Percentiles rank a stretch among this genome's conserved stretches.
These are phyloP conservation scores for Monocercomonoides exilis DNA, from an alignment of 78 protist genomes.

Conservation along the genomic window DNA sequence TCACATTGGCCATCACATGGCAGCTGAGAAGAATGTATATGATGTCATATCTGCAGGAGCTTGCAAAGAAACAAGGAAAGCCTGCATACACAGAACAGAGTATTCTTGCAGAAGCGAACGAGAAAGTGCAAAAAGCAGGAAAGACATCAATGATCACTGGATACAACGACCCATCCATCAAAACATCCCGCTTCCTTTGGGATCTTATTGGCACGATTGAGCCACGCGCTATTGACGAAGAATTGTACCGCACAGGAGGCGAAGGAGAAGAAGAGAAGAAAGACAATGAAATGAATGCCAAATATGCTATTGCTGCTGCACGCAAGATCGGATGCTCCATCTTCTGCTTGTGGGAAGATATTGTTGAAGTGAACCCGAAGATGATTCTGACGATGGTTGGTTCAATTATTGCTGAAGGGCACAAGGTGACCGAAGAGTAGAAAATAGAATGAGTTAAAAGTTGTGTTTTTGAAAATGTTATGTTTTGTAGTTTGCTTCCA, in stretches of 20 bases:
- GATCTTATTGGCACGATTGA: slow-evolving; percentile 5
- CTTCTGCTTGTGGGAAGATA: slow-evolving; percentile 19
- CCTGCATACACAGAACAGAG: neutral
- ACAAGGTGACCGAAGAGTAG: too few relatives aligned
- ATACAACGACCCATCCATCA: neutral
- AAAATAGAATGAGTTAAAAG: too few relatives aligned
- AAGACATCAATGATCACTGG: neutral
- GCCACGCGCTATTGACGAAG: slow-evolving; percentile 11
- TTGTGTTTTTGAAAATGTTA: too few relatives aligned
- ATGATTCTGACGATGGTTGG: slow-evolving; percentile 18
- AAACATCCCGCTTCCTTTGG: neutral
- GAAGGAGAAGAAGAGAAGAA: slow-evolving; percentile 17
- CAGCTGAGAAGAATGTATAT: slow-evolving; percentile 26
- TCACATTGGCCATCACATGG: slow-evolving; percentile 25
- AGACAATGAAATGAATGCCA: slow-evolving; percentile 51
- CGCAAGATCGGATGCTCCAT: slow-evolving; percentile 7
- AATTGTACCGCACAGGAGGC: neutral
- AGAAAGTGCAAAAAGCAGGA: neutral
- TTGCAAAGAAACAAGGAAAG: neutral
- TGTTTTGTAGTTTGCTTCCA: too few relatives aligned
- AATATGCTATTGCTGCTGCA: slow-evolving; percentile 18
- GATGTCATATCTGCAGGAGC: neutral
- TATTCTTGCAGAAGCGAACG: neutral
- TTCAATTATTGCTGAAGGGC: neutral
- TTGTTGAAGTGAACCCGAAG: slow-evolving; percentile 4